These are phyloP conservation scores for Mycosarcoma mackinlayi DNA, from an alignment of 1,284 basidiomycete genomes.

Conservation along the genomic window DNA sequence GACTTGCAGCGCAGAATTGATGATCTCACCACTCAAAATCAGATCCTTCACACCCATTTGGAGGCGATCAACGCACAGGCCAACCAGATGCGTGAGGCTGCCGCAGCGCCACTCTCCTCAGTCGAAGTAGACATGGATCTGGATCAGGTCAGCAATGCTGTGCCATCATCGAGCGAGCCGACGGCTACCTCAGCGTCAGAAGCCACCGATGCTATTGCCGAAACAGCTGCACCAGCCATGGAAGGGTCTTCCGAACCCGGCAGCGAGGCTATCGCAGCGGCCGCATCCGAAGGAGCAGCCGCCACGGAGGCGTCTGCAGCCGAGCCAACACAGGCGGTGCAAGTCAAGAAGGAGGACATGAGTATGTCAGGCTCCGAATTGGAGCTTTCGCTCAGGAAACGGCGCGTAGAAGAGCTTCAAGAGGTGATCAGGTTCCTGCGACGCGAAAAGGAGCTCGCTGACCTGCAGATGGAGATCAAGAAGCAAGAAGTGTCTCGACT, in stretches of 20 bases:
- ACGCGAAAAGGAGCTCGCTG: conserved; percentile 89
- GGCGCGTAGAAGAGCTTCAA: conserved; percentile 71
- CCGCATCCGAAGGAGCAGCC: conserved; percentile 2
- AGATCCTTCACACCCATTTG: conserved; percentile 82
- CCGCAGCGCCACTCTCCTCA: conserved; percentile 58
- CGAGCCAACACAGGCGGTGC: neutral
- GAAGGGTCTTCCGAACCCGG: conserved; percentile 1
- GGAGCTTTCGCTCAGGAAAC: conserved; percentile 39
- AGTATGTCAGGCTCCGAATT: conserved; percentile 28
- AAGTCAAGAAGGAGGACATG: conserved; percentile 22
- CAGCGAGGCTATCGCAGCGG: conserved; percentile 2
- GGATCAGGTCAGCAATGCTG: conserved; percentile 18
- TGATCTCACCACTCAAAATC: conserved; percentile 82
- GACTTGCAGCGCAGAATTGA: conserved; percentile 78
- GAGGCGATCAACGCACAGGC: conserved; percentile 86
- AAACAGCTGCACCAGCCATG: neutral
- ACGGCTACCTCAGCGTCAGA: conserved; percentile 72
- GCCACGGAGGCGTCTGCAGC: neutral
- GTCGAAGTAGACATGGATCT: conserved; percentile 58
- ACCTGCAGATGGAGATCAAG: conserved; percentile 84
- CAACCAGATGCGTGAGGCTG: conserved; percentile 75
- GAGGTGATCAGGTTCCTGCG: conserved; percentile 84
- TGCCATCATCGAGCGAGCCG: conserved; percentile 66
- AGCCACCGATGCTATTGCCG: neutral
- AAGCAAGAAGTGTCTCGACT: conserved; percentile 84